Conservation (phyloP, 2,329 filamentous ascomycete species). For the Colletotrichum gigasporum region DNA sequence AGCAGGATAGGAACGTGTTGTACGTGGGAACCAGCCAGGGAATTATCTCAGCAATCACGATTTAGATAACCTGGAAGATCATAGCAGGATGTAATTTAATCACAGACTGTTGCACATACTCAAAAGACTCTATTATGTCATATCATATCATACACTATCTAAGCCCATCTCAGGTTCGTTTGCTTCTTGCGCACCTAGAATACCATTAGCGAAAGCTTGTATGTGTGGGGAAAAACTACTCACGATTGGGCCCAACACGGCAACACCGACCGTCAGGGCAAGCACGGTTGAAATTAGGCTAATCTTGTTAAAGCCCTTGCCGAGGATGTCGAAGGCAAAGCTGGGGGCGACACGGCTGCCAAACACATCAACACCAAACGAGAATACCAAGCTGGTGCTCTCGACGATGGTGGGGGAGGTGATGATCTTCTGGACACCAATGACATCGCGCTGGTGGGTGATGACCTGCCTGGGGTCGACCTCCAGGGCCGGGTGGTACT, state of each 20-base stretch:
- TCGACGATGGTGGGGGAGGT: slow-evolving; percentile 84
- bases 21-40: neutral
- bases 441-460: slow-evolving; percentile 83
- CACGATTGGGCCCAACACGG: slow-evolving; percentile 86
- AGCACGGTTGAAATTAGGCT: slow-evolving; percentile 85
- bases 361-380: slow-evolving; percentile 89
- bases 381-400: slow-evolving; percentile 90
- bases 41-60: neutral
- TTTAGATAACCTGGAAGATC: neutral
- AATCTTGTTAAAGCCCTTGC: slow-evolving; percentile 92
- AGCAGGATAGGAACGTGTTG: neutral
- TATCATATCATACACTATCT: slow-evolving; percentile 16
- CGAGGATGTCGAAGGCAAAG: slow-evolving; percentile 89
- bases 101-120: neutral
- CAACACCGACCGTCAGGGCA: slow-evolving; percentile 79
- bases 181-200: slow-evolving; percentile 70
- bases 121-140: slow-evolving; percentile 23
- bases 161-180: slow-evolving; percentile 70
- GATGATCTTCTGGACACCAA: slow-evolving; percentile 78
- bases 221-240: slow-evolving; percentile 45
- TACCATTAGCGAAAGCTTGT: slow-evolving; percentile 41
- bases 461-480: slow-evolving; percentile 84
- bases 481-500: slow-evolving; percentile 80
- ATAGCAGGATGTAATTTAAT: neutral
- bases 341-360: slow-evolving; percentile 88